Percentiles rank a stretch among this genome's conserved stretches.
Evolutionary conservation across 176 grass and related monocot genomes (phyloP).

Genomic region (Pontederia paniculata): DNA sequence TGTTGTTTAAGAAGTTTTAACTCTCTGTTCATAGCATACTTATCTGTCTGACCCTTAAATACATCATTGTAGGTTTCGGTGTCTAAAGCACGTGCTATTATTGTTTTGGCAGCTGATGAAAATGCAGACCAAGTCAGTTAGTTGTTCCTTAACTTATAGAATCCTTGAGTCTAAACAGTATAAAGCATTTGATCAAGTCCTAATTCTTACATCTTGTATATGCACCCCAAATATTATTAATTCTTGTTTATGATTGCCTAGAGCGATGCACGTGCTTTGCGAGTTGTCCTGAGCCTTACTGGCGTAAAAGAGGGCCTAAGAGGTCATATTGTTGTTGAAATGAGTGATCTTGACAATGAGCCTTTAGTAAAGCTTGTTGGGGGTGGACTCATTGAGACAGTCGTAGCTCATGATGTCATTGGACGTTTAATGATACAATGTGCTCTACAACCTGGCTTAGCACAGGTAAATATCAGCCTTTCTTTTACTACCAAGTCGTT

Average conservation of each 20-base stretch:
- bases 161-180: too few species aligned
- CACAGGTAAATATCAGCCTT: slow-evolving; percentile 43
- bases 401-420: slow-evolving; percentile 98
- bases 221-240: too few species aligned
- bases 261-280: slow-evolving; percentile 93
- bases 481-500: background rate
- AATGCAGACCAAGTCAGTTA: slow-evolving; percentile 95
- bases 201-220: too few species aligned
- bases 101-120: slow-evolving; percentile 97
- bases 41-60: slow-evolving; percentile 17
- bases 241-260: slow-evolving; percentile 1
- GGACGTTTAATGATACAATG: slow-evolving; percentile 99
- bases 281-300: slow-evolving; percentile 89
- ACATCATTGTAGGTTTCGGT: slow-evolving; percentile 63
- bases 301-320: slow-evolving; percentile 92
- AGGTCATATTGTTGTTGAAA: slow-evolving; percentile 92
- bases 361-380: slow-evolving; percentile 97
- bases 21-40: slow-evolving; percentile 13
- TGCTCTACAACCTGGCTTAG: slow-evolving; percentile 92
- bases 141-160: slow-evolving; percentile 3
- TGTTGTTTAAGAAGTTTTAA: background rate
- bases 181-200: too few species aligned
- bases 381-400: slow-evolving; percentile 87
- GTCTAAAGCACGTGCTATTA: slow-evolving; percentile 90
- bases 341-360: slow-evolving; percentile 98